These are phyloP conservation scores for Phytopythium ostracodes DNA, from an alignment of 352 stramenopile species.

Conservation along the genomic window DNA sequence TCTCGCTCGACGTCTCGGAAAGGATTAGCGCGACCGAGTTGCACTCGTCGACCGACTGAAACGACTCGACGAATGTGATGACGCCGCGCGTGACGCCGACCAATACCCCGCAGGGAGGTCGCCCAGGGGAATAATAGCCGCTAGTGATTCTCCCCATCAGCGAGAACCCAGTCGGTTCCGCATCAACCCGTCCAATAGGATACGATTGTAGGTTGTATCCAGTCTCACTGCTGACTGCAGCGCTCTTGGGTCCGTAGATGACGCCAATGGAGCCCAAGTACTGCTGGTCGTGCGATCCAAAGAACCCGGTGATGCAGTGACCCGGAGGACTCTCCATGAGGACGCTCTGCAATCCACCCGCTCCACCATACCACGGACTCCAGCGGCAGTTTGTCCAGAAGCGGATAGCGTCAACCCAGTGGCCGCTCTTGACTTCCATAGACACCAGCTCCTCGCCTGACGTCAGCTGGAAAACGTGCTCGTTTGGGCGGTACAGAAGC, in stretches of 20 bases:
- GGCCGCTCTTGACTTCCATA: slow-evolving; percentile 38
- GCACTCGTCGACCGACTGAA: slow-evolving; percentile 2
- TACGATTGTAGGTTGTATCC: not conserved
- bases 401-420: slow-evolving; percentile 50
- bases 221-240: not conserved
- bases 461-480: slow-evolving; percentile 47
- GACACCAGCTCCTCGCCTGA: slow-evolving; percentile 31
- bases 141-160: not conserved
- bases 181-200: not conserved
- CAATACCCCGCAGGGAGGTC: not conserved
- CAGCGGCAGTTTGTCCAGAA: slow-evolving; percentile 39
- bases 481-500: slow-evolving; percentile 19
- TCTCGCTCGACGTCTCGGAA: not conserved
- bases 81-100: not conserved
- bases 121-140: not conserved
- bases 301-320: slow-evolving; percentile 33
- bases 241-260: slow-evolving; percentile 12
- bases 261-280: slow-evolving; percentile 35
- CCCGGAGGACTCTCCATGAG: slow-evolving; percentile 24
- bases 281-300: slow-evolving; percentile 26
- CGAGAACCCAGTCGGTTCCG: not conserved
- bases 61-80: slow-evolving; percentile 5
- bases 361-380: slow-evolving; percentile 47
- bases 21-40: not conserved
- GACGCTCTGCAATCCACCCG: slow-evolving; percentile 17